Evolutionary conservation across 306 rosid genomes (phyloP).

Genomic region (Citrullus amarus): DNA sequence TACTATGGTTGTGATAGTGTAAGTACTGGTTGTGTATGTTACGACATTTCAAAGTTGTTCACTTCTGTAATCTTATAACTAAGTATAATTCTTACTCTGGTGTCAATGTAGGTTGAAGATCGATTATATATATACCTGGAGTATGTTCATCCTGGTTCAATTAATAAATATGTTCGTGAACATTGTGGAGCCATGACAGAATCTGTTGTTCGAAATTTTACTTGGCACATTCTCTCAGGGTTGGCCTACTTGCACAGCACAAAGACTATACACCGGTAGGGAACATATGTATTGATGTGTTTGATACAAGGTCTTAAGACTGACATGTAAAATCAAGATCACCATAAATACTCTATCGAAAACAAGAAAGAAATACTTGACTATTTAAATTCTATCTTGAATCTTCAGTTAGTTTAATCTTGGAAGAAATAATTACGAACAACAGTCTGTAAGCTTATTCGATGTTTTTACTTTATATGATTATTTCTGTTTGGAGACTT

Average conservation of each 20-base stretch:
- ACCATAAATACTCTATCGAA: background rate
- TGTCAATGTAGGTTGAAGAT: conserved; percentile 53
- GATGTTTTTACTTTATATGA: background rate
- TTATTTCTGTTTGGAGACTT: background rate
- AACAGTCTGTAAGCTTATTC: background rate
- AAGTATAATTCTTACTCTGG: conserved; percentile 7
- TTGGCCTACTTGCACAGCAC: conserved; percentile 87
- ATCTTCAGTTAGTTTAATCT: background rate
- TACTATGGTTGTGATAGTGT: conserved; percentile 90
- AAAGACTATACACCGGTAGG: conserved; percentile 81
- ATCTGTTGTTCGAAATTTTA: conserved; percentile 80
- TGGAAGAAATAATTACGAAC: background rate
- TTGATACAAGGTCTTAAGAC: background rate
- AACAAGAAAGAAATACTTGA: background rate
- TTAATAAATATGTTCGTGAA: conserved; percentile 78
- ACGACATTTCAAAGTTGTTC: conserved; percentile 9
- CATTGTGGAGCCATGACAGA: conserved; percentile 94
- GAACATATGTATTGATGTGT: background rate
- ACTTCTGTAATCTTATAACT: background rate
- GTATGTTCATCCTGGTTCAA: conserved; percentile 92
- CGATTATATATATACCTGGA: conserved; percentile 79
- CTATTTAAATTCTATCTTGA: background rate
- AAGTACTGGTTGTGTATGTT: conserved; percentile 29
- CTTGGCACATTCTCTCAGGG: conserved; percentile 91
- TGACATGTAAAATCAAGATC: background rate